These are phyloP conservation scores for Penicillium cosmopolitanum DNA, from an alignment of 495 filamentous ascomycete genomes.

Conservation along the genomic window DNA sequence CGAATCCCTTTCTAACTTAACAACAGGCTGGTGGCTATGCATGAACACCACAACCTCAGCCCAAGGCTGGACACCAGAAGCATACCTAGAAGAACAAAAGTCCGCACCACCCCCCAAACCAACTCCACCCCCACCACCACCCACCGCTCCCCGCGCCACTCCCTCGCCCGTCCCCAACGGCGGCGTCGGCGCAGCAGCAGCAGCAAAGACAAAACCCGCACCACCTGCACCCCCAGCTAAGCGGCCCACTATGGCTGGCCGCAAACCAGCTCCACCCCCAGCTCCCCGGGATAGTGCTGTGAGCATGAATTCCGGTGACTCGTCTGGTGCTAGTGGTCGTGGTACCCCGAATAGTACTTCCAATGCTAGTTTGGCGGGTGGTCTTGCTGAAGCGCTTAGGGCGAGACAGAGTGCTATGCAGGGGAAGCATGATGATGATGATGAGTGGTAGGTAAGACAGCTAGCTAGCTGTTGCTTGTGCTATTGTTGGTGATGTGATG, in stretches of 20 bases:
- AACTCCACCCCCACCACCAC: constrained; percentile 62
- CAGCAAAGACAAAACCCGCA: constrained; percentile 66
- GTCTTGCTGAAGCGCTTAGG: constrained; percentile 80
- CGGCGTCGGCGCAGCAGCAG: constrained; percentile 48
- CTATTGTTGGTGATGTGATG: neutral
- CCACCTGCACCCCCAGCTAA: constrained; percentile 87
- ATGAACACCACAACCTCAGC: constrained; percentile 63
- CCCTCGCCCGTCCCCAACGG: constrained; percentile 54
- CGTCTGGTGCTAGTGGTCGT: constrained; percentile 65
- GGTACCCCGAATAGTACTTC: constrained; percentile 71
- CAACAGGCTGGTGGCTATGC: constrained; percentile 89
- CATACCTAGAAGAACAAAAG: constrained; percentile 79
- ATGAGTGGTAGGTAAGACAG: constrained; percentile 55
- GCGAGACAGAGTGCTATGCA: constrained; percentile 74
- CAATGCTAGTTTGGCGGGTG: constrained; percentile 73
- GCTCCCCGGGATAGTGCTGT: constrained; percentile 72
- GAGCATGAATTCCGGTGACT: constrained; percentile 67
- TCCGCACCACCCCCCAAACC: constrained; percentile 51
- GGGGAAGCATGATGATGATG: constrained; percentile 67
- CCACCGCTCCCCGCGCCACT: constrained; percentile 54
- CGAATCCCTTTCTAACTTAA: constrained; percentile 25
- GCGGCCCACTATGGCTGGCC: constrained; percentile 68
- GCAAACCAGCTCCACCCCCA: constrained; percentile 65
- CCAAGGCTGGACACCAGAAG: constrained; percentile 91
- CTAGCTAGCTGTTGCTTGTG: no score